A percentile compares a stretch with the other conserved stretches of the same genome.
These are phyloP conservation scores for Pleurotus tuoliensis DNA, from an alignment of 768 basidiomycete species.

Conservation along the genomic window DNA sequence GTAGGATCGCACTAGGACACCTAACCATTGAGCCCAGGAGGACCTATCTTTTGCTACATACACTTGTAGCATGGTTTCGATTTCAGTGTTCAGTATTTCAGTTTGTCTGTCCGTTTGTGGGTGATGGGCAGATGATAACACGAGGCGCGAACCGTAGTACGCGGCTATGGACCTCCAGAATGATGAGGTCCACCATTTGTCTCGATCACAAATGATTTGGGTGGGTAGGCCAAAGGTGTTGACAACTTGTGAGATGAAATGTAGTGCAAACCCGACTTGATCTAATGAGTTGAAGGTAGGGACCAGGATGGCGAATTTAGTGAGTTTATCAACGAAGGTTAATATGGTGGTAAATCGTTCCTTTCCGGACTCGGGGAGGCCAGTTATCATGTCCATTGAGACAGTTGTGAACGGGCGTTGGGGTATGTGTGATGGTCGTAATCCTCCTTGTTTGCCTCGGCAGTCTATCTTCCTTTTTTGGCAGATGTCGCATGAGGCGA, in stretches of 20 bases:
- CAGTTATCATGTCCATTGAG: conserved; percentile 18
- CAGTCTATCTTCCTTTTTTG: conserved; percentile 21
- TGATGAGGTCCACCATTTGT: conserved; percentile 12
- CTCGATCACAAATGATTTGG: conserved; percentile 12
- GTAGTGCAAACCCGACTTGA: conserved; percentile 17
- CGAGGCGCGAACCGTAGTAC: conserved; percentile 12
- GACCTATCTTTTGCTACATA: conserved; percentile 16
- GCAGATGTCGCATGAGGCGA: conserved; percentile 17
- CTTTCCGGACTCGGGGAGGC: conserved; percentile 15
- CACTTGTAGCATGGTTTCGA: conserved; percentile 19
- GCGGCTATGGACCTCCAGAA: conserved; percentile 24
- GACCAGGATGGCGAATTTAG: conserved; percentile 16
- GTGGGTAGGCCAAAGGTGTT: conserved; percentile 18
- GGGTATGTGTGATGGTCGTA: conserved; percentile 19
- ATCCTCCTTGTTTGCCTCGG: conserved; percentile 10
- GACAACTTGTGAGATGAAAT: conserved; percentile 17
- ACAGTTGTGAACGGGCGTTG: conserved; percentile 16
- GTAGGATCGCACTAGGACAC: conserved; percentile 19
- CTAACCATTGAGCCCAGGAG: conserved; percentile 19
- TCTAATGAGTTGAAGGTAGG: conserved; percentile 14
- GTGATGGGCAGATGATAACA: conserved; percentile 29
- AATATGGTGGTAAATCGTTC: conserved; percentile 15
- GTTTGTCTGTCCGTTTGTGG: conserved; percentile 35
- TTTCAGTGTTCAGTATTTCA: conserved; percentile 21
- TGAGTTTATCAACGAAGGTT: conserved; percentile 28